Base-by-base conservation (phyloP, 2,329 filamentous ascomycete species). In the Tolypocladium tropicale region DNA sequence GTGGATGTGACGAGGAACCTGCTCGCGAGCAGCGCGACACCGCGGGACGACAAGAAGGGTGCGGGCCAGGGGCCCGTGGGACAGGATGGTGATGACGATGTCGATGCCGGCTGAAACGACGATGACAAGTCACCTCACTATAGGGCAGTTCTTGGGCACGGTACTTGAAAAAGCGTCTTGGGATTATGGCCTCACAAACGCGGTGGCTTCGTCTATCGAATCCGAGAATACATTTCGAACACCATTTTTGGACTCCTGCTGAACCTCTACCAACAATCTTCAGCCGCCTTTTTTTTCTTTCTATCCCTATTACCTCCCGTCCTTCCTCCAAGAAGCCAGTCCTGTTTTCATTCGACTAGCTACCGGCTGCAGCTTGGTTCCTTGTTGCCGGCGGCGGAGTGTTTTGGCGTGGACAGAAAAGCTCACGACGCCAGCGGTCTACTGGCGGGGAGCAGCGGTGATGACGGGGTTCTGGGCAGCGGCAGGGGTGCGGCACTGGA, bases 1-100 rank as follows among this genome's bases (percentile, higher is more conserved):
- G 55, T 72, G 10, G 64, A 69, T 52, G 66, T 71, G 34, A 71
- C 70, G 52, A 65, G 70, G 58, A 72, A 72, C 51, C 50, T 72
- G 52, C 58, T 72, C 50, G 68, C 70, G 30, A 72, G 68, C 55
- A 67, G 64, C 53, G 66, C 67, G 25, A 58, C 56, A 23, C 66
- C 69, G 2, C 61, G 16, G 48, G 53, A n/a, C 4, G 49, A 23
- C 54, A n/a, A 53, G 3, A 32, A 10, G 25, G 16, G 30, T n/a
- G 37, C 16, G 12, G 36, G 11, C 12, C n/a, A 53, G 25, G 51
- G n/a, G 2, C 3, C 4, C 1, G 23, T 12, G 5, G 28, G 32
- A 23, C 50, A 54, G 21, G 52, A 46, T 54, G 54, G 55, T 28
- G 12, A 50, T n/a, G 28, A 46, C 53, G 54, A 53, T 28, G 12